phyloP scores from a whole-genome alignment of 1,284 basidiomycete genomes.

The Naganishia liquefaciens region DNA sequence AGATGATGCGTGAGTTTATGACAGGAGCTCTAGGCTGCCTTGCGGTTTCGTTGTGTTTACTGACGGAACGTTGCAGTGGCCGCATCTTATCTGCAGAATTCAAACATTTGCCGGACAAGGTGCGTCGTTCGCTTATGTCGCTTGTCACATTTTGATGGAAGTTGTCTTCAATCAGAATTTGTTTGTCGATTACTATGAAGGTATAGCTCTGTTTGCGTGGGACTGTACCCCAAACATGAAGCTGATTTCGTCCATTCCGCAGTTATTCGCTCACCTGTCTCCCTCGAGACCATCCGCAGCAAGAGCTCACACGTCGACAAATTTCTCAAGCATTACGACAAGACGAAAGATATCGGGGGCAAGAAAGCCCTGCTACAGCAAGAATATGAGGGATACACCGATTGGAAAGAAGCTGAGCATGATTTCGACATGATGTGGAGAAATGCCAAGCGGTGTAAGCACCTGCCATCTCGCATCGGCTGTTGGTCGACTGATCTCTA shows the following conservation, averaged over 20 bases:
- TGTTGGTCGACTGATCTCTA: background rate
- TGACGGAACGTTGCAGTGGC: conserved; percentile 1
- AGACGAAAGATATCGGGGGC: conserved; percentile 9
- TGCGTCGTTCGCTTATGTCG: background rate
- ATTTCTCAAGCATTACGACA: conserved; percentile 27
- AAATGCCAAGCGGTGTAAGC: conserved; percentile 35
- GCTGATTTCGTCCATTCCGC: background rate
- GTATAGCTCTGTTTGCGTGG: background rate
- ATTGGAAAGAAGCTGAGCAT: conserved; percentile 26
- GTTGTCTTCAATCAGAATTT: background rate
- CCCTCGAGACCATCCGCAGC: conserved; percentile 16
- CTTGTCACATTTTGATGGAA: background rate
- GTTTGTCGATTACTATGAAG: conserved; percentile 24
- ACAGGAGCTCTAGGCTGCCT: background rate
- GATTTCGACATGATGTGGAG: conserved; percentile 34
- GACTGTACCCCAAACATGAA: background rate
- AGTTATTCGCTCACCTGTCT: conserved; percentile 22
- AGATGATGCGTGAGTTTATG: conserved; percentile 14
- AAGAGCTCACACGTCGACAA: conserved; percentile 21
- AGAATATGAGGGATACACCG: conserved; percentile 25
- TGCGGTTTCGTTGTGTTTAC: too few species aligned
- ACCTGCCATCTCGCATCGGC: background rate
- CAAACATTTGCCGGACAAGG: conserved; percentile 20
- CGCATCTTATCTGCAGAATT: conserved; percentile 15
- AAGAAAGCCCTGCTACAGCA: conserved; percentile 11